Evolutionary conservation across 2,329 filamentous ascomycete genomes (phyloP), one percentile per base, ranked within the genome.

Genomic region (Colletotrichum limetticola): DNA sequence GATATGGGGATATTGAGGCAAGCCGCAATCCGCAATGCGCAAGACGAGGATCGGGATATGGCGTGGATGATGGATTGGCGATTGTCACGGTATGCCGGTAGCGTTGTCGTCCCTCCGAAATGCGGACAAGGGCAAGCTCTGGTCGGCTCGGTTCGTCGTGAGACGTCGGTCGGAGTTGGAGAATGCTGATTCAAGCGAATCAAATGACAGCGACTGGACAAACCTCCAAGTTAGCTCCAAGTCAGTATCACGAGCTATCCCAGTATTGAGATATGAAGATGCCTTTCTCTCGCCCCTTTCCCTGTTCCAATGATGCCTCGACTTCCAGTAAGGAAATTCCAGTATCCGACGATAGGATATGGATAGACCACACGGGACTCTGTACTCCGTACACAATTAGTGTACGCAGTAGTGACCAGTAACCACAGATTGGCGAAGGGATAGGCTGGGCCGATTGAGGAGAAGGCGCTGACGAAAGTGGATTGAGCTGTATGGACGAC

Each of bases 401-500:
- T 35, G 32, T 35, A 12, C 32, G 32, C 32, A 35, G 32, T 42
- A 42, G 16, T 42, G 37, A 42, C 16, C 37, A 42, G 37, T 42
- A 16, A 42, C 37, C 37, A 42, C 37, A 58, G 37, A 49, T 68
- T 60, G 61, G 53, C 65, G 49, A 60, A 62, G 52, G 58, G 52
- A 68, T 24, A 12, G 42, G 68, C 64, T 62, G 52, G 42, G 56
- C 61, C 46, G 61, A 55, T 28, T 42, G 68, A 67, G 26, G 46
- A 64, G 37, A 32, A 16, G 32, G 56, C 56, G 56, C 32, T 62
- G 68, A 58, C 52, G 24, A 53, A 59, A 37, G 64, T 71, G 68
- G 68, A 53, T 62, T 35, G n/a, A 63, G 59, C 68, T 55, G 46
- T 58, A 24, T 60, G 9, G 68, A 61, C 61, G 60, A 72, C 55